Conservation (phyloP, 1,284 basidiomycete genomes). For the Pseudozyma pruni region DNA sequence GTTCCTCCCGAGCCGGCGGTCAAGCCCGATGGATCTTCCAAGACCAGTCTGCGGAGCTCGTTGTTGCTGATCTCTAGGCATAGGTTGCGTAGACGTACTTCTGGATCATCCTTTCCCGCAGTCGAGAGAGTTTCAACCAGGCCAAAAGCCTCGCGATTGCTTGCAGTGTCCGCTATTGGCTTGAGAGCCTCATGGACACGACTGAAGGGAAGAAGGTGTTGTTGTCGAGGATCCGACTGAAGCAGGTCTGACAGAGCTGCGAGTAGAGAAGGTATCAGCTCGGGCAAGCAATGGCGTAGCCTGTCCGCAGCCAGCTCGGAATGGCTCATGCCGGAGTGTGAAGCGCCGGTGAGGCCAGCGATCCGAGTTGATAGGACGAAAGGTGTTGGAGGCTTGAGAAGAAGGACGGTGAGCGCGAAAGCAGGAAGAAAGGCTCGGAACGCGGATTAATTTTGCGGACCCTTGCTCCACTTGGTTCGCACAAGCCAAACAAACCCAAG, state of each 20-base stretch:
- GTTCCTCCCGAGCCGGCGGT: not conserved
- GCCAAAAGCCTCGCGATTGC: slow-evolving; percentile 17
- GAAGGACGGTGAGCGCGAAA: slow-evolving; percentile 5
- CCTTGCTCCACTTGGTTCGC: slow-evolving; percentile 36
- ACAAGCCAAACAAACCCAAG: slow-evolving; percentile 7
- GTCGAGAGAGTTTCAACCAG: not conserved
- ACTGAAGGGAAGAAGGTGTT: slow-evolving; percentile 20
- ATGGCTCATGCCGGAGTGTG: slow-evolving; percentile 16
- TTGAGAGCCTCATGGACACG: slow-evolving; percentile 16
- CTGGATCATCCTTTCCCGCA: slow-evolving; percentile 18
- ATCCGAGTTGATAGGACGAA: not conserved
- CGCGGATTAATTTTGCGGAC: slow-evolving; percentile 23
- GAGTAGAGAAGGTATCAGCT: slow-evolving; percentile 26
- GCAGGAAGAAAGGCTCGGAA: slow-evolving; percentile 12
- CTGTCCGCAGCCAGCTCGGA: slow-evolving; percentile 19
- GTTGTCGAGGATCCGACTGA: slow-evolving; percentile 6
- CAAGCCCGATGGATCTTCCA: slow-evolving; percentile 24
- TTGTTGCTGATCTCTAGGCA: slow-evolving; percentile 50
- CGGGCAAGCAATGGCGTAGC: slow-evolving; percentile 20
- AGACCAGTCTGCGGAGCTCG: slow-evolving; percentile 38
- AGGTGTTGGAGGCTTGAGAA: not conserved
- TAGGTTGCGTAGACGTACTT: slow-evolving; percentile 30
- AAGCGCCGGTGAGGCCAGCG: not conserved
- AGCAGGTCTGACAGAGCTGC: slow-evolving; percentile 18
- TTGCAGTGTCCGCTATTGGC: slow-evolving; percentile 7